phyloP scores from a whole-genome alignment of 345 rosid genomes.

The Gossypium arboreum region DNA sequence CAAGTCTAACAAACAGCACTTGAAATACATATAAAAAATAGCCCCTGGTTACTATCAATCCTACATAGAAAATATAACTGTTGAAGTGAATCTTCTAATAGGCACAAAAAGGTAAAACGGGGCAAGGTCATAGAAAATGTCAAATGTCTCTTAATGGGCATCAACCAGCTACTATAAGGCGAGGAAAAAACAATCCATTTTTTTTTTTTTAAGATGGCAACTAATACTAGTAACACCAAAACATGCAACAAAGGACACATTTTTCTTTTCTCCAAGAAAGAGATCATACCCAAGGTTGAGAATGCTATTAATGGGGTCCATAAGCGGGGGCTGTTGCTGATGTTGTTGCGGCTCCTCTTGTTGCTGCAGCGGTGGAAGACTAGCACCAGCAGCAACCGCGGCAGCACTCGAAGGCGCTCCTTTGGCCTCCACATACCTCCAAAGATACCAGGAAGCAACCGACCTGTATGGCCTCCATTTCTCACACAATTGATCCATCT shows the following conservation, averaged over 20 bases:
- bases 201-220: neutral
- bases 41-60: neutral
- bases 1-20: conserved; percentile 1
- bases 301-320: conserved; percentile 84
- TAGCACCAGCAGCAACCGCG: conserved; percentile 47
- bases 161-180: neutral
- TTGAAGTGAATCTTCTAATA: neutral
- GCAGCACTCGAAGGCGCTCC: conserved; percentile 63
- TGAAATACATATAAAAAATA: neutral
- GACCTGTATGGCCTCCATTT: conserved; percentile 98
- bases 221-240: neutral
- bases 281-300: conserved; percentile 72
- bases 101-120: neutral
- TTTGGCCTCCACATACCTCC: conserved; percentile 79
- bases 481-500: conserved; percentile 85
- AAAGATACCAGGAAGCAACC: conserved; percentile 86
- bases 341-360: conserved; percentile 48
- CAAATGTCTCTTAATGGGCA: neutral
- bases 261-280: conserved; percentile 21
- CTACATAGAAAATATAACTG: neutral
- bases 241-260: conserved; percentile 16
- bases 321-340: conserved; percentile 60
- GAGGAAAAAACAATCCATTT: neutral
- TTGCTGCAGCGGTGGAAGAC: conserved; percentile 49
- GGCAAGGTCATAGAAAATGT: neutral